phyloP scores from a whole-genome alignment of 805 yeast species.

The Spathaspora sp. region DNA sequence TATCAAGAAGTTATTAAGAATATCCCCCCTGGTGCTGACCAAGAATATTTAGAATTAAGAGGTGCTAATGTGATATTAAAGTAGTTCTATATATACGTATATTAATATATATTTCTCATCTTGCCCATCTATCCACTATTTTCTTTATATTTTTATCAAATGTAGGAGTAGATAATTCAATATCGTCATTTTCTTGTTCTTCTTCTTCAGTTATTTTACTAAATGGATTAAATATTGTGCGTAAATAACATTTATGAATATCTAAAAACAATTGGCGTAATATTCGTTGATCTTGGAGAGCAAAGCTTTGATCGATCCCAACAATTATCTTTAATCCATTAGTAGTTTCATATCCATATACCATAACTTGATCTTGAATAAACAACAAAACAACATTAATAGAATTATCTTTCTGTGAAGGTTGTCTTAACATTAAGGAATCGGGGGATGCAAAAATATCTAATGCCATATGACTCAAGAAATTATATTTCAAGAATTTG shows the following conservation, averaged over 20 bases:
- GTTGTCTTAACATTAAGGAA: constrained; percentile 33
- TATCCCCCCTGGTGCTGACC: constrained; percentile 89
- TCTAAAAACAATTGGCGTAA: constrained; percentile 24
- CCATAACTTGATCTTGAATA: constrained; percentile 63
- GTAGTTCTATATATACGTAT: constrained; percentile 10
- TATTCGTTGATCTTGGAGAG: constrained; percentile 1
- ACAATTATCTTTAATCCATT: constrained; percentile 65
- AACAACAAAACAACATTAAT: constrained; percentile 46
- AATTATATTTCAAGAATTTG: constrained; percentile 57
- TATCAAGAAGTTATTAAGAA: constrained; percentile 67
- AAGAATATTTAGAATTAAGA: constrained; percentile 81
- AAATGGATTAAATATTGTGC: constrained; percentile 63
- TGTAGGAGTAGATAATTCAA: constrained; percentile 21
- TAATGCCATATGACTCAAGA: constrained; percentile 71
- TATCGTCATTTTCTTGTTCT: constrained; percentile 13
- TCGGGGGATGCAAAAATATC: constrained; percentile 61
- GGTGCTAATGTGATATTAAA: constrained; percentile 85
- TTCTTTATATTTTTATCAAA: constrained; percentile 27
- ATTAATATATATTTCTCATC: background rate
- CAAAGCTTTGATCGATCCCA: constrained; percentile 31
- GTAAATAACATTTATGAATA: constrained; percentile 53
- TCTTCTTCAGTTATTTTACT: constrained; percentile 18
- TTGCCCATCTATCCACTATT: constrained; percentile 16
- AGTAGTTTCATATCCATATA: constrained; percentile 66
- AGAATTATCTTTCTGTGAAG: background rate